Conservation (phyloP, 2,329 filamentous ascomycete species). For the Stemphylium lycopersici region DNA sequence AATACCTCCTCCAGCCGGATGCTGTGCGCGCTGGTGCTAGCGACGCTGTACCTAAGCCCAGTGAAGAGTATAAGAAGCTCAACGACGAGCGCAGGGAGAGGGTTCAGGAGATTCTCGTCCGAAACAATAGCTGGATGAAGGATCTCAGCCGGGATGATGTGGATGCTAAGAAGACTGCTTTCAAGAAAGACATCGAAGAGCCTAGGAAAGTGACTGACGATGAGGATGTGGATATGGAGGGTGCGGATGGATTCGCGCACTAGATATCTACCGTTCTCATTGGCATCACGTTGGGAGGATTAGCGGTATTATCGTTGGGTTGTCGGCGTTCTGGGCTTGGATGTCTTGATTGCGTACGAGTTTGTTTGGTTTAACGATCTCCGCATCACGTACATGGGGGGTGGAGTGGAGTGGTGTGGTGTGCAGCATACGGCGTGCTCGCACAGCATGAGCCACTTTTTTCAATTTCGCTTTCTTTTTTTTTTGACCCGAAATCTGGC, state of each 20-base stretch:
- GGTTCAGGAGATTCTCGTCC: constrained; percentile 51
- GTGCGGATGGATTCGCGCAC: constrained; percentile 21
- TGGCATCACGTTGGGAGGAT: background rate
- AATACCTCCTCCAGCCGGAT: constrained; percentile 51
- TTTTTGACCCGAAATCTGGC: background rate
- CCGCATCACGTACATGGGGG: constrained; percentile 1
- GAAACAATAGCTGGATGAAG: constrained; percentile 56
- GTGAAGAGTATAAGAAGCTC: constrained; percentile 39
- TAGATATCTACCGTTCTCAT: background rate
- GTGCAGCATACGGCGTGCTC: constrained; percentile 9
- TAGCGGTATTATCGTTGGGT: constrained; percentile 3
- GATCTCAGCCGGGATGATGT: constrained; percentile 55
- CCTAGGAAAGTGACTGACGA: constrained; percentile 22
- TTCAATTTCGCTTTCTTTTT: background rate
- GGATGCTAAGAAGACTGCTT: constrained; percentile 50
- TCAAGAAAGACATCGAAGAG: constrained; percentile 41
- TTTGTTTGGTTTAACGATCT: constrained; percentile 5
- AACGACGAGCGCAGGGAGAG: constrained; percentile 43
- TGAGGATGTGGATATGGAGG: constrained; percentile 45
- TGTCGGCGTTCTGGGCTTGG: constrained; percentile 6
- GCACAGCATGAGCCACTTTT: constrained; percentile 2
- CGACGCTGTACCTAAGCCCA: constrained; percentile 43
- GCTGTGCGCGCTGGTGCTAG: constrained; percentile 42
- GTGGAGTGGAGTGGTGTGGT: background rate
- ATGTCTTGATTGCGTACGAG: constrained; percentile 5